Evolutionary conservation across 345 rosid genomes (phyloP).

Genomic region (Leavenworthia alabamica): DNA sequence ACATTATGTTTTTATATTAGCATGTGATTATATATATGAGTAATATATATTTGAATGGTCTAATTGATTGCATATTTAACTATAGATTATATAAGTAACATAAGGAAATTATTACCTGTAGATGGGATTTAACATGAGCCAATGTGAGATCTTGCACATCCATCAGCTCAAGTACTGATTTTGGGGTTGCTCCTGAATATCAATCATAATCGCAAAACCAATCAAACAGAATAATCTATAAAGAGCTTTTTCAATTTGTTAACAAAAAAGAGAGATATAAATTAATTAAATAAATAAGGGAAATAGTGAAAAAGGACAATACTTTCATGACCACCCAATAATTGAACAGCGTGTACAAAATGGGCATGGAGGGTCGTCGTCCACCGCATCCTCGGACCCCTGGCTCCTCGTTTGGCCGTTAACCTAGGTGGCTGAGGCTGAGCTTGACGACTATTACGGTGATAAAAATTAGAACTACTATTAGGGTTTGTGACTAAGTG

Average conservation of each 20-base stretch:
- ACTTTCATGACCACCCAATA: conserved; percentile 99
- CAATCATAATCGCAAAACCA: conserved; percentile 19
- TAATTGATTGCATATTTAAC: not conserved
- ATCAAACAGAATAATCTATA: not conserved
- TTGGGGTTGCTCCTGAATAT: conserved; percentile 81
- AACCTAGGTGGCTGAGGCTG: conserved; percentile 47
- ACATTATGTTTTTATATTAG: not conserved
- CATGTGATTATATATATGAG: not conserved
- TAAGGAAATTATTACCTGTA: conserved; percentile 56
- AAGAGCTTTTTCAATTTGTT: not conserved
- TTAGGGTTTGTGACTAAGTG: conserved; percentile 28
- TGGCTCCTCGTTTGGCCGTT: conserved; percentile 47
- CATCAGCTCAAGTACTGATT: conserved; percentile 97
- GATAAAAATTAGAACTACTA: conserved; percentile 12
- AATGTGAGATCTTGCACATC: conserved; percentile 99
- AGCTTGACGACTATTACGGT: conserved; percentile 18
- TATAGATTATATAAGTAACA: not conserved
- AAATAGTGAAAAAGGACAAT: conserved; percentile 26
- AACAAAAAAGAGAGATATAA: not conserved
- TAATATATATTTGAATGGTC: not conserved
- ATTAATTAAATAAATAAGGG: not conserved
- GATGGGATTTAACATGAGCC: conserved; percentile 96
- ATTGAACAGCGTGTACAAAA: conserved; percentile 98
- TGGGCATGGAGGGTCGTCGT: conserved; percentile 95
- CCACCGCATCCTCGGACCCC: conserved; percentile 96